Conservation (phyloP, 2,329 filamentous ascomycete species). For the Endothia cerciana region DNA sequence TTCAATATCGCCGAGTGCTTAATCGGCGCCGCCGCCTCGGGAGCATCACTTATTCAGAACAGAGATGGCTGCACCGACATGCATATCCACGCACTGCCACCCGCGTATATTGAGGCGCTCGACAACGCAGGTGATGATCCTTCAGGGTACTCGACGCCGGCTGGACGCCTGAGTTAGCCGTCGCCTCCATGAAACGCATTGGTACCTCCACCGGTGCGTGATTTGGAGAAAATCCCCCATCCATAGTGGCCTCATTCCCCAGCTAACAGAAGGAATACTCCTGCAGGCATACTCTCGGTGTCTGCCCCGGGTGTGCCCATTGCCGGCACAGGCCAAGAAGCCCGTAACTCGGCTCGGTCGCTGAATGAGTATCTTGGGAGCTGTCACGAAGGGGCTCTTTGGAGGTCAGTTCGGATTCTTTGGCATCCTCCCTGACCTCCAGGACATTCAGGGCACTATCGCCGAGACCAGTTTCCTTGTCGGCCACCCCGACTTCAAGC, state of each 20-base stretch:
- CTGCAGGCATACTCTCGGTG: conserved; percentile 36
- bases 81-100: conserved; percentile 21
- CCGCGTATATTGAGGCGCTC: conserved; percentile 18
- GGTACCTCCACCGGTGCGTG: conserved; percentile 17
- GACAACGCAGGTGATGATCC: conserved; percentile 18
- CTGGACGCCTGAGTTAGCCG: conserved; percentile 16
- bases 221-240: not conserved
- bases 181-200: conserved; percentile 18
- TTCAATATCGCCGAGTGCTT: too few species aligned
- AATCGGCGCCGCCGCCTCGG: too few species aligned
- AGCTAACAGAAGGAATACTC: conserved; percentile 24
- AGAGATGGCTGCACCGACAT: conserved; percentile 24
- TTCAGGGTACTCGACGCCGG: conserved; percentile 16
- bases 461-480: conserved; percentile 33
- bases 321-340: conserved; percentile 18
- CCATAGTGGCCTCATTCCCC: too few species aligned
- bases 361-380: conserved; percentile 19
- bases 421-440: conserved; percentile 34
- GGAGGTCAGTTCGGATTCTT: conserved; percentile 33
- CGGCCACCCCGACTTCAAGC: conserved; percentile 32
- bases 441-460: conserved; percentile 33
- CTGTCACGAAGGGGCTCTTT: conserved; percentile 8
- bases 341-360: conserved; percentile 14
- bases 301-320: conserved; percentile 22
- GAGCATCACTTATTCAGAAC: not conserved